Base-by-base conservation (phyloP, 1,284 basidiomycete genomes). In the Cryptococcus sp. region DNA sequence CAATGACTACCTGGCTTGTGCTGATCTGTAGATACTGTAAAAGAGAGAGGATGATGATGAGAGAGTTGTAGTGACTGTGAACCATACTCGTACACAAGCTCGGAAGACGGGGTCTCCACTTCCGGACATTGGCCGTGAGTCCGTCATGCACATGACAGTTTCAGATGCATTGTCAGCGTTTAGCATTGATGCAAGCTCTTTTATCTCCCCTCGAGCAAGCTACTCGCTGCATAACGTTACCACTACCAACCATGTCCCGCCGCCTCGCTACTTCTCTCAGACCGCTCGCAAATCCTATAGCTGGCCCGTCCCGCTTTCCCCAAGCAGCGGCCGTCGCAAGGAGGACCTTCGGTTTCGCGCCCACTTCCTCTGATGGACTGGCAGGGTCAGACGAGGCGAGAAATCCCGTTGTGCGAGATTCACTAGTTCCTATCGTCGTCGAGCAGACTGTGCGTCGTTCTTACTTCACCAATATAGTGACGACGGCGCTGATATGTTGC, bases 341-440 rank as follows among this genome's bases (percentile, higher is more conserved):
- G 16, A 47, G 60, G 40, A 34, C 11, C 10, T 62, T 57, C 17
- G 61, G 57, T 11, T 47, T 64, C 38, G 23, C 40, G 3, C 51
- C 58, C 17, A 19, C 19, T 10, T 20, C 44, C 11, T 26, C 26
- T 6, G 16, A 29, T 41, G 54, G 47, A 4, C 45, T 47, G 51
- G n/a, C 54, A 58, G 46, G 62, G 54, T 29, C 43, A 26, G 66
- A 63, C 57, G 59, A 48, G 25, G 54, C 58, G n/a, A 48, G 49
- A 16, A 64, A 66, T 58, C 73, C 73, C 5, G 73, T 71, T 5
- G 59, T 74, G 1, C 52, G 68, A 23, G 72, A 66, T 55, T 48
- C 68, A 16, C 82, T 94, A 51, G 90, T 95, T 23, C 92, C 91
- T 8, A 93, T 93, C 52, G 92, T 96, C 47, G 89, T 95, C 61